A percentile compares a stretch with the other conserved stretches of the same genome.
These are phyloP conservation scores for Mediolabrus comicus DNA, from an alignment of 108 stramenopile species.

Conservation along the genomic window DNA sequence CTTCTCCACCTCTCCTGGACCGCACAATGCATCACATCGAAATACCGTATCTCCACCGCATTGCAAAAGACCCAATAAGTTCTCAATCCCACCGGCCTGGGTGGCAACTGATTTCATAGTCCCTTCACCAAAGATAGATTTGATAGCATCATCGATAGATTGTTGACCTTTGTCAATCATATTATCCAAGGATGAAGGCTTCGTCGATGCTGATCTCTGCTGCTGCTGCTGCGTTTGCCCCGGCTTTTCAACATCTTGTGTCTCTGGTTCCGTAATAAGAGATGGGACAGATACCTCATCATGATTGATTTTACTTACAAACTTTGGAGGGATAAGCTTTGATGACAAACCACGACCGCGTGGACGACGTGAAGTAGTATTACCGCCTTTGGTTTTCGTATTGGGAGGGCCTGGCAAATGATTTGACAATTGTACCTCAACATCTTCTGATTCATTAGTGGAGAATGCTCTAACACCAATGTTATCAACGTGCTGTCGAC, in stretches of 20 bases:
- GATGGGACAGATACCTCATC: background rate
- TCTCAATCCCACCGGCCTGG: background rate
- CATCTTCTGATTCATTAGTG: background rate
- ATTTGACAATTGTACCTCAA: background rate
- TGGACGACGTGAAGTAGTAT: too few relatives aligned
- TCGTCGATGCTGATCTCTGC: background rate
- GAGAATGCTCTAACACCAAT: background rate
- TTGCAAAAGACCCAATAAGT: slow-evolving; percentile 9
- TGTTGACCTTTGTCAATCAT: background rate
- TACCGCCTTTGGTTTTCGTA: too few relatives aligned
- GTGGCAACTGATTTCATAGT: background rate
- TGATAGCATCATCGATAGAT: background rate
- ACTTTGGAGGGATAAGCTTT: background rate
- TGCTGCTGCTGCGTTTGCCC: background rate
- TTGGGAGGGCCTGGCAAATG: background rate
- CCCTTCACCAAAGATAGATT: background rate
- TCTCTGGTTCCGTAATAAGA: background rate
- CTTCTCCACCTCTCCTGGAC: background rate
- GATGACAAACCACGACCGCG: too few relatives aligned
- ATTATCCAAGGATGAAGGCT: background rate
- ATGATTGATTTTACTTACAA: background rate
- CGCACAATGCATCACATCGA: background rate
- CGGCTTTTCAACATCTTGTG: too few relatives aligned
- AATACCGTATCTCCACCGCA: slow-evolving; percentile 22
- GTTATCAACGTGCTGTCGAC: background rate